Percentiles rank a stretch among this genome's conserved stretches.
Evolutionary conservation across 495 filamentous ascomycete genomes (phyloP).

Genomic region (Astrothelium subdiscretum): DNA sequence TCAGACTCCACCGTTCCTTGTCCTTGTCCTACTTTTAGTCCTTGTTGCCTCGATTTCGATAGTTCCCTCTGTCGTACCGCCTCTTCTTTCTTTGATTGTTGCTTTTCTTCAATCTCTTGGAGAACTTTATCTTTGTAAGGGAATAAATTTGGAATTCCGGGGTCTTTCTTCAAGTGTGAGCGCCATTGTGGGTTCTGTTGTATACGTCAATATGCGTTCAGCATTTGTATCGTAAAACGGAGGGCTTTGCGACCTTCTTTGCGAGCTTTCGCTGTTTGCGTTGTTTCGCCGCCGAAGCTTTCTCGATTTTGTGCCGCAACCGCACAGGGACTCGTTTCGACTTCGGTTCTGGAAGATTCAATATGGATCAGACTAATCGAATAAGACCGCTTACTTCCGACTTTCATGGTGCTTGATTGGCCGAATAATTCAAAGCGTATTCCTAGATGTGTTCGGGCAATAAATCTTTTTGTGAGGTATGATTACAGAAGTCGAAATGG

Average conservation of each 20-base stretch:
- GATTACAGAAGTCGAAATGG: not conserved
- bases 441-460: not conserved
- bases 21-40: slow-evolving; percentile 27
- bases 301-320: slow-evolving; percentile 89
- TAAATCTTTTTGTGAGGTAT: not conserved
- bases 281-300: slow-evolving; percentile 82
- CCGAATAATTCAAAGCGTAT: not conserved
- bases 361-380: not conserved
- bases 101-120: slow-evolving; percentile 83
- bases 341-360: slow-evolving; percentile 47
- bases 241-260: slow-evolving; percentile 45
- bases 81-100: slow-evolving; percentile 70
- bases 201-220: not conserved
- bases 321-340: slow-evolving; percentile 87
- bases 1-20: slow-evolving; percentile 28
- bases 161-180: slow-evolving; percentile 88
- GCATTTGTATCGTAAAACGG: not conserved
- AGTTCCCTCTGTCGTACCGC: slow-evolving; percentile 54
- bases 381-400: not conserved
- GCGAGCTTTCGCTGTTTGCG: slow-evolving; percentile 75
- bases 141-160: slow-evolving; percentile 93
- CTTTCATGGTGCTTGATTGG: not conserved
- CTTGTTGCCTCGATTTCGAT: slow-evolving; percentile 50
- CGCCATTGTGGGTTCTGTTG: slow-evolving; percentile 81
- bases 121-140: slow-evolving; percentile 95